Base-by-base conservation (phyloP, 2,329 filamentous ascomycete genomes). In the Trichoderma arundinaceum region DNA sequence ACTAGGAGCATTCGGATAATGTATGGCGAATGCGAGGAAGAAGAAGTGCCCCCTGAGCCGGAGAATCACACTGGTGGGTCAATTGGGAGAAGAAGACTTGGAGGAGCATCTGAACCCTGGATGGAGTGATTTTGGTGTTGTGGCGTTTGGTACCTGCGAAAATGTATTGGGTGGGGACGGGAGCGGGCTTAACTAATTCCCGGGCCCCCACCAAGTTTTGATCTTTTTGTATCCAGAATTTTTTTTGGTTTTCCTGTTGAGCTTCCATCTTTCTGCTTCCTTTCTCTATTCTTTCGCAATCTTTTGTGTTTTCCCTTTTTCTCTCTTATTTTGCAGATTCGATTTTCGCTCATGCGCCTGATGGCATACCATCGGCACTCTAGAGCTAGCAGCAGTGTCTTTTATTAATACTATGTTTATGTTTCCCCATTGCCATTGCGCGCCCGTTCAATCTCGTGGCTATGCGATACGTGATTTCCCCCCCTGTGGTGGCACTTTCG, bases 401-500 rank as follows among this genome's bases (percentile, higher is more conserved):
- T 35, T 33, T 22, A 17, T 48, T 28, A 63, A 53, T 13, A 17
- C 32, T 13, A 38, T 38, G 35, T 10, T 7, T 28, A 28, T 28
- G 22, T 28, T 28, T 28, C 4, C 7, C 54, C 2, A 28, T 49
- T 44, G 8, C 41, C 33, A 22, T 43, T 44, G 15, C 28, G n/a
- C 41, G 15, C 39, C 28, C 38, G 49, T 44, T 28, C 49, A 39
- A 44, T 44, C 32, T 46, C 39, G 60, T 63, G 39, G 60, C 54
- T 17, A 19, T 53, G n/a, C 60, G 38, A 54, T 43, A 15, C 39
- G 60, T 63, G 60, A 64, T 49, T 32, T 32, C 28, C 22, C 22
- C 13, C 15, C 19, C n/a, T n/a, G 38, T 35, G 52, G 65, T 78
- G 91, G 92, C 91, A 89, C 91, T 91, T 91, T 95, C 92, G 92